Conservation (phyloP, 169 alveolate genomes). For the Eimeria acervulina region DNA sequence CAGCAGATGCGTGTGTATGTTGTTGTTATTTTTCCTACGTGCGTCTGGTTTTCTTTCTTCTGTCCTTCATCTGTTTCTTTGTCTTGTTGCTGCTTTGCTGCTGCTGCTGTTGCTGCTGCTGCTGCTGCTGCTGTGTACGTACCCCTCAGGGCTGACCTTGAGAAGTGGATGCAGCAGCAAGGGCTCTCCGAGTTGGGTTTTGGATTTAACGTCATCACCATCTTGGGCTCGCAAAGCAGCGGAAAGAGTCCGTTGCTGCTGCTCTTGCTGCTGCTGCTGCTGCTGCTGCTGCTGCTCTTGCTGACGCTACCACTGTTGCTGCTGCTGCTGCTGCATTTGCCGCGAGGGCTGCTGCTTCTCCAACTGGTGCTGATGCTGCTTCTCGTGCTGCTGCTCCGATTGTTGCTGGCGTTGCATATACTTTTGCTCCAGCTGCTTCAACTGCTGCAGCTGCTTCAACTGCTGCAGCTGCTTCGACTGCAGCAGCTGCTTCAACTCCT, state of each 20-base stretch:
- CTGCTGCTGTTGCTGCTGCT: background rate
- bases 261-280: background rate
- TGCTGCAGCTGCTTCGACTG: too few relatives aligned
- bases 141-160: conserved; percentile 77
- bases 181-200: conserved; percentile 79
- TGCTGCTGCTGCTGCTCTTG: conserved; percentile 11
- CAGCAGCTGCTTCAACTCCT: background rate
- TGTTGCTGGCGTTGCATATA: background rate
- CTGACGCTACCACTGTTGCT: background rate
- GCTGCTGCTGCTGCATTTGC: too few relatives aligned
- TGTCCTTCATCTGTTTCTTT: background rate
- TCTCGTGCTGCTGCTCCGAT: background rate
- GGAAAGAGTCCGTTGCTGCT: conserved; percentile 91
- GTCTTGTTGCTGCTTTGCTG: too few relatives aligned
- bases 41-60: background rate
- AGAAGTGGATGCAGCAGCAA: conserved; percentile 42
- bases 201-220: conserved; percentile 92
- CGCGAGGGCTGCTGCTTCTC: background rate
- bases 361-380: background rate
- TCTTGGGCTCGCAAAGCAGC: conserved; percentile 95
- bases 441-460: background rate
- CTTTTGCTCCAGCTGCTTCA: background rate
- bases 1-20: background rate
- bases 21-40: background rate
- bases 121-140: background rate